Conservation (phyloP, 2,329 filamentous ascomycete genomes). For the Xylariomycetidae sp. region DNA sequence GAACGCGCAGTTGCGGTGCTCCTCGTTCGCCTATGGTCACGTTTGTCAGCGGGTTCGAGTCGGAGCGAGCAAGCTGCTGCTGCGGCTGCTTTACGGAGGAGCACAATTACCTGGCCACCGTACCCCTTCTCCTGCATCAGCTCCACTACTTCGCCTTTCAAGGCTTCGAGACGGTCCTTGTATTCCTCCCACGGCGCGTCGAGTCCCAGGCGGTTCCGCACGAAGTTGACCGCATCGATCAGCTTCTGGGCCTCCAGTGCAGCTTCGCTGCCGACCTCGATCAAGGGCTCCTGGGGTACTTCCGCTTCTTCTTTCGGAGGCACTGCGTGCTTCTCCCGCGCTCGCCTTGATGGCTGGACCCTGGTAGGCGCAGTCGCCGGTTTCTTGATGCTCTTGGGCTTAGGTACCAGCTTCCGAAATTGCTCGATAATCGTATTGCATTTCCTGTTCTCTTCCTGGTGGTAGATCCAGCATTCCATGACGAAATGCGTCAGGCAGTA, state of each 20-base stretch:
- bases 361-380: constrained; percentile 10
- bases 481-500: constrained; percentile 23
- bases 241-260: no score
- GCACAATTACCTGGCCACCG: no score
- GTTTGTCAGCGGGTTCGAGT: no score
- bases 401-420: constrained; percentile 5
- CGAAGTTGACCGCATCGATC: no score
- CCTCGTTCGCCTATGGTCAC: no score
- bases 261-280: no score
- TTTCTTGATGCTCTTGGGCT: constrained; percentile 7
- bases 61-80: no score
- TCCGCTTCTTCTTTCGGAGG: not conserved
- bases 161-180: constrained; percentile 2
- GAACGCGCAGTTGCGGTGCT: constrained; percentile 2
- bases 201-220: no score
- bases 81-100: no score
- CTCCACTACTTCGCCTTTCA: not conserved
- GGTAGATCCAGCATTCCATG: constrained; percentile 21
- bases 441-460: constrained; percentile 13
- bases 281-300: not conserved
- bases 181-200: not conserved
- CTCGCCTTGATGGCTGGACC: constrained; percentile 17
- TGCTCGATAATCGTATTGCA: constrained; percentile 9
- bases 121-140: no score
- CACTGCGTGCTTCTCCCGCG: constrained; percentile 10